Base-by-base conservation (phyloP, 2,329 filamentous ascomycete genomes). In the Ophiostoma sp. region DNA sequence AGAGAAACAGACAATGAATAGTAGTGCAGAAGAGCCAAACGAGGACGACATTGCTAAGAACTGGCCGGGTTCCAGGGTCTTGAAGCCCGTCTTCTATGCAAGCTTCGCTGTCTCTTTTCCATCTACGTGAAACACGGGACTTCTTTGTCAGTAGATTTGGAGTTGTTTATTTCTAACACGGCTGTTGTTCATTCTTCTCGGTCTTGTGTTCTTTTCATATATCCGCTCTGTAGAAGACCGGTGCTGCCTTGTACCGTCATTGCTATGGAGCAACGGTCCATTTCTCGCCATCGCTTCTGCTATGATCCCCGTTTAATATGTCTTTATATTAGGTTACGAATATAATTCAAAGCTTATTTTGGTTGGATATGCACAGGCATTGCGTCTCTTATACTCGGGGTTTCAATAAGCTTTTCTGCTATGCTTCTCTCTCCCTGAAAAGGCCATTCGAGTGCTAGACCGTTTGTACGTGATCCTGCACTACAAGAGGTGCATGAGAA, bases 91-190 rank as follows among this genome's bases (percentile, higher is more conserved):
- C 18, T 18, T 18, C 49, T 27, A 55, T 55, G 49, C n/a, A 55
- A 36, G 49, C 49, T 55, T 55, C 18, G 55, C 11, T 60, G 55
- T 60, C 55, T 60, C 27, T 60, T 4, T 55, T 55, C 55, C 38
- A 5, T 60, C 11, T 60, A 60, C 27, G 55, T 60, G 55, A 60
- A 60, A 60, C 55, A 60, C 55, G 55, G 55, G 27, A 60, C 49
- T 55, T 55, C 27, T 18, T 38, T 7, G 27, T 40, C 55, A 60
- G 4, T 7, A 27, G 18, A 3, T 11, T 55, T 11, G 11, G 4
- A 60, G 55, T 14, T 11, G 55, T 60, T 40, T 60, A 60, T 38
- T 38, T 60, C 27, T 38, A 11, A 60, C 55, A 40, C 27, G 5
- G 1, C 38, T 60, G 55, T 60, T 18, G 14, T 4, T 60, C 27